A percentile compares a stretch with the other conserved stretches of the same genome.
These are phyloP conservation scores for Lyophyllum semitale DNA, from an alignment of 768 basidiomycete genomes.

Conservation along the genomic window DNA sequence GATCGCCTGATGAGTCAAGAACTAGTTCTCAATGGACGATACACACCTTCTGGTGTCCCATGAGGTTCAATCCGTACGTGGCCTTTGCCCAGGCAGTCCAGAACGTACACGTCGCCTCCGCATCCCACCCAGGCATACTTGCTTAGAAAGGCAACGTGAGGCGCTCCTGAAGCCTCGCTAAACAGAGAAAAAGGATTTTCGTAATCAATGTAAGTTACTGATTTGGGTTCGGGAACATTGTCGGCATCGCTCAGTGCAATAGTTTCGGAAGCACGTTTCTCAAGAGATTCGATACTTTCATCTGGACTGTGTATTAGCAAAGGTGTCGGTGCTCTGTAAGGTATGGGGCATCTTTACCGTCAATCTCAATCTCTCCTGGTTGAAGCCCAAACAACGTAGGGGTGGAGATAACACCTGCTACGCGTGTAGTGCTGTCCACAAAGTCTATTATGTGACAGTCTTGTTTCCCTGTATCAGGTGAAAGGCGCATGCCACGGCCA, in stretches of 20 bases:
- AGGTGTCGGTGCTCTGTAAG: not conserved
- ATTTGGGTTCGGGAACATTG: conserved; percentile 54
- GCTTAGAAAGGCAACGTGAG: conserved; percentile 58
- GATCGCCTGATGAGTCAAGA: not conserved
- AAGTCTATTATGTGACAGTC: conserved; percentile 93
- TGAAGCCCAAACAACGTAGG: conserved; percentile 88
- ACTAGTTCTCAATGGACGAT: not conserved
- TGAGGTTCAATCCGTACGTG: conserved; percentile 61
- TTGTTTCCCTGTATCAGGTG: conserved; percentile 74
- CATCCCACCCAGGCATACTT: conserved; percentile 79
- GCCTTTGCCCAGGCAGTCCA: conserved; percentile 76
- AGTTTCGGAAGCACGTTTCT: conserved; percentile 36
- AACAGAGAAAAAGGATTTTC: conserved; percentile 71
- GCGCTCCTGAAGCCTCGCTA: conserved; percentile 48
- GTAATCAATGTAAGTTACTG: conserved; percentile 75
- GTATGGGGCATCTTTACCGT: conserved; percentile 43
- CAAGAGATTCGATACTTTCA: conserved; percentile 50
- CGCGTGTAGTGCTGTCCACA: conserved; percentile 71
- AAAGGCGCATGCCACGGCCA: conserved; percentile 88
- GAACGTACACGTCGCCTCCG: conserved; percentile 67
- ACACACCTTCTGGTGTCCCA: conserved; percentile 35
- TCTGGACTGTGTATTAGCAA: conserved; percentile 36
- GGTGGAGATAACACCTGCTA: conserved; percentile 71
- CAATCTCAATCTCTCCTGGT: conserved; percentile 60
- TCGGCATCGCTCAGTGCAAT: conserved; percentile 24